Evolutionary conservation across 768 basidiomycete genomes (phyloP).

Genomic region (Ramaria sp.): DNA sequence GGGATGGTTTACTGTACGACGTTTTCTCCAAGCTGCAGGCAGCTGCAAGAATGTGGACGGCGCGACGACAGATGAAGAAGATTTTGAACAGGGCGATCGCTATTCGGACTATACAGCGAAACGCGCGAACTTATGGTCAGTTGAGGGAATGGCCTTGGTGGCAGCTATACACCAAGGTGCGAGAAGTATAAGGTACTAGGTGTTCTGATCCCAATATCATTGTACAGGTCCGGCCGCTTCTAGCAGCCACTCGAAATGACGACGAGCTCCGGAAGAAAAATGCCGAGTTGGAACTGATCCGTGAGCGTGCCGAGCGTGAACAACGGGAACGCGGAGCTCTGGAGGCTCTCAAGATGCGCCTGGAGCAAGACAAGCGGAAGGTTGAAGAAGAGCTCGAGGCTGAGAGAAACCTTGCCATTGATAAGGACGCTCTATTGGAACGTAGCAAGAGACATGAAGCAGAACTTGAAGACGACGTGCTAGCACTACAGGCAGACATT

Average conservation of each 20-base stretch:
- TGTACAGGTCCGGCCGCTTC: constrained; percentile 70
- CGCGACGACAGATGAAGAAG: constrained; percentile 87
- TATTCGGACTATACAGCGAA: constrained; percentile 85
- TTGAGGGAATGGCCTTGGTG: constrained; percentile 98
- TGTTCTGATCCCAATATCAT: constrained; percentile 1
- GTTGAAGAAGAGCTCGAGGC: constrained; percentile 74
- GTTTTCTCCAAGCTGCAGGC: constrained; percentile 87
- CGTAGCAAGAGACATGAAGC: constrained; percentile 78
- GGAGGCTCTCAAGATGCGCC: constrained; percentile 67
- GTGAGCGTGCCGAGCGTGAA: constrained; percentile 82
- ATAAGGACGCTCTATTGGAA: constrained; percentile 76
- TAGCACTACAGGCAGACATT: constrained; percentile 69
- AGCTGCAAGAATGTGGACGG: constrained; percentile 72
- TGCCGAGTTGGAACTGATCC: constrained; percentile 65
- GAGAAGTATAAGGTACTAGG: constrained; percentile 2
- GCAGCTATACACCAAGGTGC: constrained; percentile 89
- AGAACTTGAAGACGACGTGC: constrained; percentile 78
- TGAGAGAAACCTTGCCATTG: constrained; percentile 66
- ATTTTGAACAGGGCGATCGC: constrained; percentile 87
- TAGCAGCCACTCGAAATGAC: constrained; percentile 87
- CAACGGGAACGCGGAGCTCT: constrained; percentile 69
- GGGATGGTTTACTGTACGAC: constrained; percentile 81
- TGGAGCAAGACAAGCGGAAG: constrained; percentile 76
- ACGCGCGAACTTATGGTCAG: constrained; percentile 84
- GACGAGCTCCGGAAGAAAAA: constrained; percentile 87